Base-by-base conservation (phyloP, 2,329 filamentous ascomycete species). In the Scorias spongiosa region DNA sequence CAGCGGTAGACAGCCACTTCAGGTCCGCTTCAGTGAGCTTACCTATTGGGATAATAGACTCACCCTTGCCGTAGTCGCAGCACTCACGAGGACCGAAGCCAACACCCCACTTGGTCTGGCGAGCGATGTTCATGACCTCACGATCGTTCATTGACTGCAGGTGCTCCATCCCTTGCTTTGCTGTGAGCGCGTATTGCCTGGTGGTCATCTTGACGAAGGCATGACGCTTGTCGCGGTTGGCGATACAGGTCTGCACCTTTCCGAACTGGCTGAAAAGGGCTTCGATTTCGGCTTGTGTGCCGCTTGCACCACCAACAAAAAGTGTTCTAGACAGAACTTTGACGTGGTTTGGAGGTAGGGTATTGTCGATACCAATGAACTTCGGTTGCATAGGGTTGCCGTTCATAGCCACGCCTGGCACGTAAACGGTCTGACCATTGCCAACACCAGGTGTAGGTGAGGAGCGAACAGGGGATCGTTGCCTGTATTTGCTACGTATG, bases 131-230 rank as follows among this genome's bases (percentile, higher is more conserved):
- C 51, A 85, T 77, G 54, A 83, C 75, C 42, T 85, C 81, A 5
- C 80, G 72, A 46, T 79, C 75, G 50, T 82, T 78, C 48, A 78
- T 76, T 42, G 78, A 79, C 62, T 95, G 88, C 76, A 95, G 93
- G 39, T 80, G 84, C 61, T 95, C 88, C 79, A 96, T 94, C 42
- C 80, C 84, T 32, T 82, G 76, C 60, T 93, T 93, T 42, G 91
- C 91, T 49, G 63, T 69, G 46, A 93, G 74, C 11, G 91, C 89
- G 63, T 94, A 86, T 49, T 78, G 74, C 32, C 93, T 85, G 50
- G 78, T 91, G 52, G 91, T 76, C 91, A 98, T 98, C 67, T 98
- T 98, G 57, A 98, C 89, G 61, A 98, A 98, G 5, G 91, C 91
- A 63, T 98, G 91, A 14, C 91, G 84, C 67, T 96, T 98, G 58